Base-by-base conservation (phyloP, 2,329 filamentous ascomycete species). In the Xylaria hypoxylon region DNA sequence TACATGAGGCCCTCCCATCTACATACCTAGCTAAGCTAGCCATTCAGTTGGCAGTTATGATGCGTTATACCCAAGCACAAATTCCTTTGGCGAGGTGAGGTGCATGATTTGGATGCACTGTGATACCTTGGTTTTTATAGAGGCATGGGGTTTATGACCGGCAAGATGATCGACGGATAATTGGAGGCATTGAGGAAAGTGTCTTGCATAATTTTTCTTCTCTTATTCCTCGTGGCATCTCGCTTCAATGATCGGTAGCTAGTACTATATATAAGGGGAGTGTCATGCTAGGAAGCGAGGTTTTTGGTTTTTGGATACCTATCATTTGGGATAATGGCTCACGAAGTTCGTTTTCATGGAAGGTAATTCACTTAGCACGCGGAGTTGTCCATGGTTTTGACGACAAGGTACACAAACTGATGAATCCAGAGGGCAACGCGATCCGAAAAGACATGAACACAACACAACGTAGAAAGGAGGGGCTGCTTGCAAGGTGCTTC, bases 221-320 rank as follows among this genome's bases (percentile, higher is more conserved):
- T n/a, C 19, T 38, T 38, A 22, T 15, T 59, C 40, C 19, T 59
- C 40, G 15, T 28, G 13, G 22, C 17, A 28, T 35, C 8, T 45
- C 19, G 15, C 28, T 24, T 45, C 22, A 40, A 26, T 5, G 31
- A 48, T 47, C 4, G 17, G 17, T 24, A 24, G 38, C 31, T 13
- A 19, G 13, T 31, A 15, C 19, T 42, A 42, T 48, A 40, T 19
- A 3, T 55, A 48, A 17, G 3, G 17, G 28, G 33, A 40, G 28
- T 59, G 45, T 51, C 17, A 56, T 40, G 26, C 28, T 59, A 38
- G 55, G 28, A 53, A 59, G 50, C 53, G 55, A 47, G 17, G 11
- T 51, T 59, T 28, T 62, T 59, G 53, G 53, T 28, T 59, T 59
- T 59, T 17, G 38, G 45, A 52, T 45, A 53, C n/a, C 53, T 55